A percentile compares a stretch with the other conserved stretches of the same genome.
Conservation (phyloP, 495 filamentous ascomycete genomes). For the Talaromyces wortmannii region DNA sequence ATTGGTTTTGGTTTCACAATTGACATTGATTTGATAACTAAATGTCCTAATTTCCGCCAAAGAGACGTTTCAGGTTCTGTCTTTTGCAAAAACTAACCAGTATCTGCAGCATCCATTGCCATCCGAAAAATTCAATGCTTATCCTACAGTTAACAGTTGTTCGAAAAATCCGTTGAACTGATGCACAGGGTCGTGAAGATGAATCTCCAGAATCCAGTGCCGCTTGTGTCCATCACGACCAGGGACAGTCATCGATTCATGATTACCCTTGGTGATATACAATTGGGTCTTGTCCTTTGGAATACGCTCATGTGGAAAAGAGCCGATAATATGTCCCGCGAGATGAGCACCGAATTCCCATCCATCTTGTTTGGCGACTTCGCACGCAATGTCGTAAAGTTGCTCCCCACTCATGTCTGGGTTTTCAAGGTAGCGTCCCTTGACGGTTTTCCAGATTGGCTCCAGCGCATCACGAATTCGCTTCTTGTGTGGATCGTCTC, state of each 20-base stretch:
- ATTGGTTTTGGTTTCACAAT: too few relatives aligned
- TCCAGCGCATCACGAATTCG: constrained; percentile 35
- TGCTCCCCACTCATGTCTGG: constrained; percentile 36
- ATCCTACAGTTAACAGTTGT: constrained; percentile 33
- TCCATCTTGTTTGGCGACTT: constrained; percentile 18
- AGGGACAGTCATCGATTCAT: constrained; percentile 22
- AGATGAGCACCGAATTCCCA: constrained; percentile 35
- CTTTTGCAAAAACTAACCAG: too few relatives aligned
- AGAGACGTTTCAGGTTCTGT: too few relatives aligned
- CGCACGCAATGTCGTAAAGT: constrained; percentile 29
- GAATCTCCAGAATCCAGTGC: constrained; percentile 48
- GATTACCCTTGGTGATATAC: constrained; percentile 36
- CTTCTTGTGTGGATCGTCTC: constrained; percentile 35
- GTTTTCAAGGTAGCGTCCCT: constrained; percentile 21
- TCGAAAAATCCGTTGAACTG: constrained; percentile 35
- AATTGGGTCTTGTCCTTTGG: constrained; percentile 32
- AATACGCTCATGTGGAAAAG: constrained; percentile 42
- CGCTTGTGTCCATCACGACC: constrained; percentile 32
- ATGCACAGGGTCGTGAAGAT: constrained; percentile 32
- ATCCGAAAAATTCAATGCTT: not conserved
- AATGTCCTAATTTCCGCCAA: too few relatives aligned
- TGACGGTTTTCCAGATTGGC: constrained; percentile 33
- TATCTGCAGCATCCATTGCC: not conserved
- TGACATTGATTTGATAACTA: too few relatives aligned
- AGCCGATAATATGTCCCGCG: constrained; percentile 37